A percentile compares a stretch with the other conserved stretches of the same genome.
Conservation (phyloP, 345 rosid genomes). For the Balakata baccata region DNA sequence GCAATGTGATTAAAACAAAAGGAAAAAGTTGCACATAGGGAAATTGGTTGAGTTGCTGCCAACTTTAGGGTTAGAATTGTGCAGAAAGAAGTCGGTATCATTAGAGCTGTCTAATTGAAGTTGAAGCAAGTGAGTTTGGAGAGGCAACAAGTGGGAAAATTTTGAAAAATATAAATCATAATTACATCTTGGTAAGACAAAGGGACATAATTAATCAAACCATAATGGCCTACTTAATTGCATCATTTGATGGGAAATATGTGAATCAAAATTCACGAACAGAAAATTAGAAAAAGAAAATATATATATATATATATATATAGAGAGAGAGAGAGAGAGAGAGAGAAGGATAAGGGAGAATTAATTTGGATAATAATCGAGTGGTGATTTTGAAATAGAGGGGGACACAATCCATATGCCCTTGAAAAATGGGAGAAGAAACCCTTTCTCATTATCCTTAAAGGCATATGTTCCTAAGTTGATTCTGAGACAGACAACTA, state of each 20-base stretch:
- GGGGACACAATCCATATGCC: conserved; percentile 31
- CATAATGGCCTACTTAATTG: conserved; percentile 18
- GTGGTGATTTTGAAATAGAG: conserved; percentile 30
- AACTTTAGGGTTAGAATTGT: background rate
- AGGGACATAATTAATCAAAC: conserved; percentile 7
- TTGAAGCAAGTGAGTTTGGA: background rate
- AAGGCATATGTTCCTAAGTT: conserved; percentile 16
- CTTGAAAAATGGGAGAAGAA: conserved; percentile 24
- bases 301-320: background rate
- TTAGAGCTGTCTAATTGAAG: background rate
- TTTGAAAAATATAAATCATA: conserved; percentile 2
- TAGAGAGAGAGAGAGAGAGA: too few species aligned
- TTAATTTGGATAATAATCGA: conserved; percentile 16
- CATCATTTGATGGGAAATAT: conserved; percentile 23
- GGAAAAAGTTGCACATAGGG: too few species aligned
- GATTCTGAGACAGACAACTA: conserved; percentile 27
- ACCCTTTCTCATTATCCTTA: conserved; percentile 8
- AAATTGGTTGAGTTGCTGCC: conserved; percentile 2
- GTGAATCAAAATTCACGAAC: conserved; percentile 23
- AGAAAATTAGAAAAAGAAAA: conserved; percentile 2
- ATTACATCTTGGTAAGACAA: background rate
- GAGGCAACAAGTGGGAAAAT: background rate
- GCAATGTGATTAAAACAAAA: too few species aligned
- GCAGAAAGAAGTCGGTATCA: conserved; percentile 2
- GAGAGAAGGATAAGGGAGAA: conserved; percentile 11